Conservation (phyloP, 768 basidiomycete genomes). For the Artomyces pyxidatus region DNA sequence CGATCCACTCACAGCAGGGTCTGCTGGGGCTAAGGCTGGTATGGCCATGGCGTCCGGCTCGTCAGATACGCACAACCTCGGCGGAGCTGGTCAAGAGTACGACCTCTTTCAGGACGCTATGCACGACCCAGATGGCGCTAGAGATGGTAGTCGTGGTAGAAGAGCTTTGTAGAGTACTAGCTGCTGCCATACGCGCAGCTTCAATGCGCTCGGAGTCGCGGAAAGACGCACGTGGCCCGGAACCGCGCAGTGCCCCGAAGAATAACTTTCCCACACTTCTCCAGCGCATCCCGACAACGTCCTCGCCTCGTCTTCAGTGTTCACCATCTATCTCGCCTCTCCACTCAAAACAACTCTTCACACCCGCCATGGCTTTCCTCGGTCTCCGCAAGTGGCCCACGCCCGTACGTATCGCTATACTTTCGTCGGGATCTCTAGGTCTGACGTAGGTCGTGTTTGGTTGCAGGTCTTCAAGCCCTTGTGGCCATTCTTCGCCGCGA, state of each 20-base stretch:
- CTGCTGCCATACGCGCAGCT: no score
- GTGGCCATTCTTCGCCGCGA: constrained; percentile 75
- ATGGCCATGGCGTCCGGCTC: background rate
- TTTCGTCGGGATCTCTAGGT: background rate
- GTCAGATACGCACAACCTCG: background rate
- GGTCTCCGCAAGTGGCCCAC: constrained; percentile 78
- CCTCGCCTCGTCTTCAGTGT: background rate
- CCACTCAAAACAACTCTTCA: background rate
- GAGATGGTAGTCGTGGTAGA: background rate
- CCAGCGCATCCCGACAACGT: background rate
- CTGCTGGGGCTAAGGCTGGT: constrained; percentile 1
- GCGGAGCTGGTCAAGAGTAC: background rate
- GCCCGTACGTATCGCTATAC: constrained; percentile 42
- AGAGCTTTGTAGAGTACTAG: background rate
- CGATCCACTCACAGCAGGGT: constrained; percentile 4
- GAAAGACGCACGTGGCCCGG: background rate
- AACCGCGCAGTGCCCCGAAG: background rate
- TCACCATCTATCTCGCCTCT: background rate
- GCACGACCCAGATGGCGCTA: background rate
- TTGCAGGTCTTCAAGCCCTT: constrained; percentile 60
- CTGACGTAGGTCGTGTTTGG: constrained; percentile 13
- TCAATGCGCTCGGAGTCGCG: no score
- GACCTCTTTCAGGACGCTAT: background rate
- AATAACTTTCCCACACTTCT: constrained; percentile 1
- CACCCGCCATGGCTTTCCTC: constrained; percentile 54